Conservation (phyloP, 2,329 filamentous ascomycete species). For the Botrytis paeoniae region DNA sequence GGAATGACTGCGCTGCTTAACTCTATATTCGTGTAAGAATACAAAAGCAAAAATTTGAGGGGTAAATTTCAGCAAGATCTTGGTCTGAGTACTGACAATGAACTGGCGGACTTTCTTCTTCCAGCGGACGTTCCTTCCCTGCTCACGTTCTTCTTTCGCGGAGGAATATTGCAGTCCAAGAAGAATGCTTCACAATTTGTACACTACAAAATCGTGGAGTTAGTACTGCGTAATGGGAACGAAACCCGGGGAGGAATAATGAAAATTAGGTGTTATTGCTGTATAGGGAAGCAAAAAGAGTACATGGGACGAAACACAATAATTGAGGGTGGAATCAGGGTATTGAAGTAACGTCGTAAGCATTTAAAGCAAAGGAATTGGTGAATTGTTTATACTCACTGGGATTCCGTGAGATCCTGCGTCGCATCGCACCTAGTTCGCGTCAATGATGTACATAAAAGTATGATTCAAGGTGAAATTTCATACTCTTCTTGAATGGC, state of each 20-base stretch:
- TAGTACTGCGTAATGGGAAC: background rate
- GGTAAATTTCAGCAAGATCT: background rate
- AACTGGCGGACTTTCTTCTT: constrained; percentile 50
- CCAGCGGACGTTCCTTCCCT: constrained; percentile 56
- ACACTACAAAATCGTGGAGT: constrained; percentile 48
- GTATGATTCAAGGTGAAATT: background rate
- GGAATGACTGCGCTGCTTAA: background rate
- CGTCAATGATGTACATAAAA: constrained; percentile 23
- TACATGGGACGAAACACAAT: background rate
- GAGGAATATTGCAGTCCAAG: constrained; percentile 96
- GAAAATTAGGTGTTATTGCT: background rate
- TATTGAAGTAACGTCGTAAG: too few relatives aligned
- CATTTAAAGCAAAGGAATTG: background rate
- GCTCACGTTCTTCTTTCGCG: constrained; percentile 91
- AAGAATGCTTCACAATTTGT: constrained; percentile 98
- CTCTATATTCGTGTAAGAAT: constrained; percentile 2
- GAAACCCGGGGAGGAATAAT: background rate
- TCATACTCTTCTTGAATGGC: constrained; percentile 16
- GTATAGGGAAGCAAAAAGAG: background rate
- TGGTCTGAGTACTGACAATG: constrained; percentile 11
- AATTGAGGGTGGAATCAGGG: background rate
- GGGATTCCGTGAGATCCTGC: constrained; percentile 92
- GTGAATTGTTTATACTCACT: background rate
- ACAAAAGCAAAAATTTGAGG: background rate
- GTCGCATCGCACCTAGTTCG: constrained; percentile 83